Conservation (phyloP, 2,329 filamentous ascomycete genomes). For the Phialophora verrucosa region DNA sequence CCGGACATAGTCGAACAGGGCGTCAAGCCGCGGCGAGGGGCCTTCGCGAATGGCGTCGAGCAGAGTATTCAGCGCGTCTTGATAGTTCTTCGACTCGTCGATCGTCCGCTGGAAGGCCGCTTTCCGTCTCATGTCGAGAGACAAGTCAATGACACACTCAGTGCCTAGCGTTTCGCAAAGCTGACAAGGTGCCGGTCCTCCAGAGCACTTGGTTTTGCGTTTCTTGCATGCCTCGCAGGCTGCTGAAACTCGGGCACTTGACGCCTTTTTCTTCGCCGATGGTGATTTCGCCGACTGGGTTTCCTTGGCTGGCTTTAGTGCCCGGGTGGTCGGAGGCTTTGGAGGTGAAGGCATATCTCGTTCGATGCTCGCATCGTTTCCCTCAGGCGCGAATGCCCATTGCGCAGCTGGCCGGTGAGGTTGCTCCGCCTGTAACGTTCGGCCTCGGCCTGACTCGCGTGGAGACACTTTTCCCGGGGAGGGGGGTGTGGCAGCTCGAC, state of each 20-base stretch:
- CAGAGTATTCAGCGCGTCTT: conserved; percentile 29
- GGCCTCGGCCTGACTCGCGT: background rate
- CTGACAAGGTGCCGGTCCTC: conserved; percentile 36
- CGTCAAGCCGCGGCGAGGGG: conserved; percentile 25
- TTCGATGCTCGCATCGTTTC: conserved; percentile 6
- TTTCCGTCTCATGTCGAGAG: conserved; percentile 35
- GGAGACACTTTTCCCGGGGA: background rate
- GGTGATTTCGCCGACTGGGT: conserved; percentile 17
- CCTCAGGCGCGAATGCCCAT: background rate
- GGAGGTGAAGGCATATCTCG: conserved; percentile 25
- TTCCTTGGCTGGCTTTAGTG: conserved; percentile 31
- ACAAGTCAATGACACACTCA: conserved; percentile 36
- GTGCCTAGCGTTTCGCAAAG: conserved; percentile 31
- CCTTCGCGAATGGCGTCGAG: conserved; percentile 30
- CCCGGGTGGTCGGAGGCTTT: conserved; percentile 17
- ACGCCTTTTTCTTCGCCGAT: conserved; percentile 18
- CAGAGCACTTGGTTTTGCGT: conserved; percentile 36
- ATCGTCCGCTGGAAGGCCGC: conserved; percentile 34
- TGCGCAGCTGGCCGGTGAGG: background rate
- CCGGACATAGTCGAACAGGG: conserved; percentile 21
- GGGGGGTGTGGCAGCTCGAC: background rate
- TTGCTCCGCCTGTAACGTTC: background rate
- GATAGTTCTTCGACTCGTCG: conserved; percentile 34
- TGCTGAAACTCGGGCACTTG: conserved; percentile 31
- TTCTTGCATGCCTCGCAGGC: conserved; percentile 38